Conservation (phyloP, 176 grass and related monocot species). For the Hordeum vulgare region MorexV3_pseudomolecules_assembly NC_058522.1:438880533-438881032, state of each 20-base stretch:
- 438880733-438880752: not conserved
- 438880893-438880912: slow-evolving; percentile 28
- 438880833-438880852: slow-evolving; percentile 35
- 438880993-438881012: slow-evolving; percentile 12
- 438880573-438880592: not conserved
- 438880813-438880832: not conserved
- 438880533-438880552: not conserved
- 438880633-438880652: not conserved
- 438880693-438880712: not conserved
- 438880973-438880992: slow-evolving; percentile 24
- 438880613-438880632: not conserved
- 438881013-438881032: slow-evolving; percentile 50
- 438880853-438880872: slow-evolving; percentile 65
- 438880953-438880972: slow-evolving; percentile 54
- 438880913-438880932: not conserved
- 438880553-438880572: not conserved
- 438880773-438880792: not conserved
- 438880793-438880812: not conserved
- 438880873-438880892: slow-evolving; percentile 58
- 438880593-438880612: not conserved
- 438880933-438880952: slow-evolving; percentile 18
- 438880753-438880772: not conserved
- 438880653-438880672: not conserved
- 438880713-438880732: not conserved
- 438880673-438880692: not conserved